Evolutionary conservation across 2,329 filamentous ascomycete genomes (phyloP), one percentile per base, ranked within the genome.

Genomic region (Hymenotorrendiella dingleyae): DNA sequence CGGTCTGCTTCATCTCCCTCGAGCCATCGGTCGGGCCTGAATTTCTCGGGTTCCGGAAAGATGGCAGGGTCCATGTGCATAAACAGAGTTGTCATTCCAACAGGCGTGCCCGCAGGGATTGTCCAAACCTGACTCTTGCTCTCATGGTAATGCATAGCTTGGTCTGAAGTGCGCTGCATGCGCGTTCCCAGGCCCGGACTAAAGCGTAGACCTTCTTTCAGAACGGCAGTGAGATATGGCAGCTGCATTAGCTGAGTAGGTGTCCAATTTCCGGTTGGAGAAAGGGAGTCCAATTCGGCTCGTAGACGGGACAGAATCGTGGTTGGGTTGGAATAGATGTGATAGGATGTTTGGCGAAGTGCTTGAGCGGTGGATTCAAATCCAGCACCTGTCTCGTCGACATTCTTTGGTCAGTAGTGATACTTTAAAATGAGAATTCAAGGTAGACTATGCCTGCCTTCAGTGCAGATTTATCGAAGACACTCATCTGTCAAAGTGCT

Each of bases 1-100:
- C 29, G 3, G 14, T 5, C 2, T 4, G 4, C 9, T 10, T 36
- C 12, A 11, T 17, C 16, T 11, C 4, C 4, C 17, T 6, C 8
- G 6, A 68, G 46, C 63, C 64, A 71, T 2, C 68, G 60, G 36
- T 69, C 64, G 0, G 68, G 68, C 4, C 50, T 39, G 41, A 65
- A 71, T 2, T 49, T 40, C 26, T 66, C 53, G 1, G 66, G 60
- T 4, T 69, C 54, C 0, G 65, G 54, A 42, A 59, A 65, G 19
- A 64, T 42, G 12, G 45, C 50, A 48, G 66, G 59, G 48, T 70
- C 58, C 16, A 64, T 61, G 40, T 71, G 67, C 6, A 59, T 57
- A 6, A 67, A 58, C 5, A 56, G 55, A 3, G 59, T 52, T 0
- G 64, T 66, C 55, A 67, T 65, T 20, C 64, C 57, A 1, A 69